phyloP scores from a whole-genome alignment of 805 yeast species.

The Cyberlindnera petersonii region DNA sequence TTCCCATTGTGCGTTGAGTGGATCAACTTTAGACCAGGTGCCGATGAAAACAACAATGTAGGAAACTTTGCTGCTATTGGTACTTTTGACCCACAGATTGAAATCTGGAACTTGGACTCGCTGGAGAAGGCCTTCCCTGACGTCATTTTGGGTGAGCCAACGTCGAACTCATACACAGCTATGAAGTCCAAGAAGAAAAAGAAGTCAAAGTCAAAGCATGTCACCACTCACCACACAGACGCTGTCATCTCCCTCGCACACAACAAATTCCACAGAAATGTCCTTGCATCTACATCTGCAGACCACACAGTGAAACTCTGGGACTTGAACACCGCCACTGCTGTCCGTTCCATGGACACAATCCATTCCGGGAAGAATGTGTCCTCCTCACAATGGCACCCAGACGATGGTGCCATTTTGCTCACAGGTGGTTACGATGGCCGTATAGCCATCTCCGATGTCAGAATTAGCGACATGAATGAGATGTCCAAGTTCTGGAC shows the following conservation, averaged over 20 bases:
- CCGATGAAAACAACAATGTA: conserved; percentile 42
- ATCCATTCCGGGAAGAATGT: conserved; percentile 80
- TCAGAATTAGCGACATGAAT: conserved; percentile 62
- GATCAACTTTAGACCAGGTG: conserved; percentile 69
- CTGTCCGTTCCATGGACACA: conserved; percentile 69
- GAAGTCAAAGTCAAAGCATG: conserved; percentile 45
- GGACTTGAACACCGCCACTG: conserved; percentile 76
- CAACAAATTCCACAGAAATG: conserved; percentile 74
- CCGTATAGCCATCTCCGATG: conserved; percentile 77
- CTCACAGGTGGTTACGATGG: conserved; percentile 93
- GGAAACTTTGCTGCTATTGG: conserved; percentile 97
- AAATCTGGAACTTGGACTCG: conserved; percentile 92
- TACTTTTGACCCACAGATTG: conserved; percentile 96
- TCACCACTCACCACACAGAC: conserved; percentile 81
- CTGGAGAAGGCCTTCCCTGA: conserved; percentile 95
- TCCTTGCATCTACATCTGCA: conserved; percentile 92
- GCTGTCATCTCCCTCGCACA: conserved; percentile 87
- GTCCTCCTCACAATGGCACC: conserved; percentile 86
- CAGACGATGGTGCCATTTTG: conserved; percentile 58
- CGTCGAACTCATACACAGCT: conserved; percentile 24
- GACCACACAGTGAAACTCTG: conserved; percentile 92
- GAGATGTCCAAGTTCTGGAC: conserved; percentile 61
- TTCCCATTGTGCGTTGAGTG: conserved; percentile 97
- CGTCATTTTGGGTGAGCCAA: conserved; percentile 79
- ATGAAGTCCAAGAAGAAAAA: conserved; percentile 41